Base-by-base conservation (phyloP, 2,329 filamentous ascomycete genomes). In the Bipolaris bicolor region DNA sequence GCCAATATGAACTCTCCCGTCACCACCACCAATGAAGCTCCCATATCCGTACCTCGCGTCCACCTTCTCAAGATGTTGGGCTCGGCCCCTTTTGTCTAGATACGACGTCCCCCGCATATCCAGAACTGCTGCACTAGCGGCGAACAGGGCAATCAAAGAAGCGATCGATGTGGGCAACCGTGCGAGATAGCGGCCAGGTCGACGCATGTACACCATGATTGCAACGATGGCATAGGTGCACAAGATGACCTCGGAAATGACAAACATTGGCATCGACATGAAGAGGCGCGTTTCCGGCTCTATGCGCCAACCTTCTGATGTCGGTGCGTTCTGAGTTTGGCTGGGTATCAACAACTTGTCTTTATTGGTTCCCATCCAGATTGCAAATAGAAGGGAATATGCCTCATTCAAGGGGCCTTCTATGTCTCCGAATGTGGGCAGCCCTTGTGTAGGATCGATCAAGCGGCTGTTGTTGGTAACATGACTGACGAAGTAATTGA, bases 91-190 rank as follows among this genome's bases (percentile, higher is more conserved):
- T 9, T 37, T 58, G 15, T 63, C 45, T n/a, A 73, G 47, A 6
- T 51, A 50, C 10, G 61, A 64, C 0, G 71, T 73, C 0, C 46
- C 54, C 3, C 44, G 41, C 57, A 78, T 65, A 29, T 81, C 80
- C 13, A 71, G 54, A 0, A 82, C 62, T 0, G 80, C 76, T 0
- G 75, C 63, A 52, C 83, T 84, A 0, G 82, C 79, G 0, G 82
- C 80, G 2, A 84, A 75, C 37, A 81, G 81, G 0, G 80, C 77
- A 0, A 86, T 67, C 0, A 82, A 58, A 0, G 82, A 79, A 0
- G 78, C 84, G 0, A 86, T 73, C 0, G 77, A 82, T 0, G 81
- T 83, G 0, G 85, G 85, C 68, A 87, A 72, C 0, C 82, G 73
- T 0, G 83, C 80, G 0, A 87, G 71, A 18, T 82, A 80, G 2